These are phyloP conservation scores for Liquidambar formosana DNA, from an alignment of 164 flowering plant species.

Conservation along the genomic window DNA sequence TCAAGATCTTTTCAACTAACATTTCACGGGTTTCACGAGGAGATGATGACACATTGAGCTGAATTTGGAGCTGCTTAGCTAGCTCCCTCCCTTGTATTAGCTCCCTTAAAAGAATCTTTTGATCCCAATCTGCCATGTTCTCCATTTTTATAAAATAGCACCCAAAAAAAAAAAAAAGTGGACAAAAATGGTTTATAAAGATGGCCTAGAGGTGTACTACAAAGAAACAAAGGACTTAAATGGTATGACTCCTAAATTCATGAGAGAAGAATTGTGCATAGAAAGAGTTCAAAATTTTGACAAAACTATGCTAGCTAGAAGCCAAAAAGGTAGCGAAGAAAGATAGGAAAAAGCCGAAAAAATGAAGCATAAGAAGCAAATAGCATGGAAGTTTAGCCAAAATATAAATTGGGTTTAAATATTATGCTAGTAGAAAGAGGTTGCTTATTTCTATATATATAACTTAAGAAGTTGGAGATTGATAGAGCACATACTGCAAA, in stretches of 20 bases:
- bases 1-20: constrained; percentile 37
- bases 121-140: constrained; percentile 31
- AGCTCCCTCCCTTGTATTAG: constrained; percentile 50
- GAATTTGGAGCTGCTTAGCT: constrained; percentile 47
- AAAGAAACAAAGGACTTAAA: neutral
- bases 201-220: no score
- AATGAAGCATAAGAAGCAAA: neutral
- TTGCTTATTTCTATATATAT: no score
- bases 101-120: constrained; percentile 48
- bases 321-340: neutral
- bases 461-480: no score
- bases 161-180: no score
- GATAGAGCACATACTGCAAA: neutral
- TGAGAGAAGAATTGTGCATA: no score
- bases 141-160: no score
- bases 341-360: neutral
- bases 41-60: constrained; percentile 33
- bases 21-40: constrained; percentile 25
- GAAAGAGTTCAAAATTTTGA: no score
- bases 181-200: no score
- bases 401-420: no score
- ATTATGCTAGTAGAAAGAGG: no score
- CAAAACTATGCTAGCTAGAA: neutral
- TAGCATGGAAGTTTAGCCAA: neutral
- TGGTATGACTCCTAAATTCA: no score